Percentiles rank a stretch among this genome's conserved stretches.
Conservation (phyloP, 768 basidiomycete species). For the Gautieria morchelliformis region DNA sequence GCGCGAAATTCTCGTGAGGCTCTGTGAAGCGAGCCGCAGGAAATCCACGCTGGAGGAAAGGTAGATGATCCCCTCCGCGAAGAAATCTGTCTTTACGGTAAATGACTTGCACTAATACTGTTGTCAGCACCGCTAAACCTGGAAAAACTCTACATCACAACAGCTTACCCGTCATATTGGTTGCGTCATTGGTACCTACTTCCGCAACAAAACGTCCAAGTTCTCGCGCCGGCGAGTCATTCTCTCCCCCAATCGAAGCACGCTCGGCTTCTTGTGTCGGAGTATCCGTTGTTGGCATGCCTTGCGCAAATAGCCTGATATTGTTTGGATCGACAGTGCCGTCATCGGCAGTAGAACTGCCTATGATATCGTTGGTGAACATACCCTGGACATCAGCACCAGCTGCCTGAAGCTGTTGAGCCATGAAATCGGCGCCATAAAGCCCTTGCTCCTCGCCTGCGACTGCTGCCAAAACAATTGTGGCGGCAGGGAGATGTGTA, state of each 20-base stretch:
- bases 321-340: constrained; percentile 36
- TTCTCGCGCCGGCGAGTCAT: constrained; percentile 42
- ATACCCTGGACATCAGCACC: constrained; percentile 46
- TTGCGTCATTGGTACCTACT: constrained; percentile 37
- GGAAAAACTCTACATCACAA: neutral
- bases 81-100: constrained; percentile 46
- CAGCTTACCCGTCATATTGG: constrained; percentile 39
- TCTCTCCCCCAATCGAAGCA: constrained; percentile 40
- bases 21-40: constrained; percentile 49
- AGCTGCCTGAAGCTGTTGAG: constrained; percentile 29
- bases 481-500: constrained; percentile 34
- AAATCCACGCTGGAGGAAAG: constrained; percentile 41
- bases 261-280: constrained; percentile 25
- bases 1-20: constrained; percentile 46
- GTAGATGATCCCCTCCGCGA: constrained; percentile 45
- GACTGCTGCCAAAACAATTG: constrained; percentile 43
- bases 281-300: constrained; percentile 38
- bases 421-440: constrained; percentile 39
- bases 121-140: neutral
- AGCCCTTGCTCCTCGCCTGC: constrained; percentile 45
- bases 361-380: constrained; percentile 51
- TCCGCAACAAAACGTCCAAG: constrained; percentile 44
- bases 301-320: constrained; percentile 43
- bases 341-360: constrained; percentile 40
- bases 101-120: constrained; percentile 34